Evolutionary conservation across 495 filamentous ascomycete species (phyloP), one percentile per base, ranked within the genome.

Genomic region (Aspergillus diversus): DNA sequence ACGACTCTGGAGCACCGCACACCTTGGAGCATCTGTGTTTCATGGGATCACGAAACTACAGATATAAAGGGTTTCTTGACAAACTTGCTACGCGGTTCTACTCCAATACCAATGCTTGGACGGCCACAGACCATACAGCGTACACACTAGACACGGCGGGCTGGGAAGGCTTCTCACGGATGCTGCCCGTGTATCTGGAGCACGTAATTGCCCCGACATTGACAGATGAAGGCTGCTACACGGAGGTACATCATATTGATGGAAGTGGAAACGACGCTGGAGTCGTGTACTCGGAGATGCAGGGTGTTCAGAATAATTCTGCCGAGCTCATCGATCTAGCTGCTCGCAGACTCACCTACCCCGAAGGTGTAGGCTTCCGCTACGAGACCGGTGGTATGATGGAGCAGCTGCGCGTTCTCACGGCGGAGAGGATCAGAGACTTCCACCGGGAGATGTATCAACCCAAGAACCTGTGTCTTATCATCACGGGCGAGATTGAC

Each of bases 271-370:
- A 98, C 65, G 96, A 99, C 83, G 95, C 95, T 32, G 95, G 93
- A 63, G 95, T 99, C 5, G 95, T 98, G 17, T 99, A 98, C 77
- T 97, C 96, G 1, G 95, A 99, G 75, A 98, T 99, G 95, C 95
- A 99, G 73, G 96, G 87, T 11, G 86, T 95, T 1, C 90, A 99
- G 73, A 97, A 97, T 70, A 89, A 83, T 16, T 84, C 88, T 61
- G 77, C 78, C 13, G 90, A 96, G 72, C 86, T 97, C 37, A 97
- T 98, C 83, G 90, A 94, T 59, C 81, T 96, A 56, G 81, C 83
- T 62, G 88, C 90, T 32, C 86, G 88, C 17, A 87, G 90, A 5
- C 77, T 94, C 58, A 81, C 96, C 27, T 99, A 97, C 69, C 95
- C 94, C 1, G 87, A 94, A 64, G 91, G 89, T 35, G 83, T 94